Percentiles rank a stretch among this genome's conserved stretches.
Evolutionary conservation across 2,329 filamentous ascomycete species (phyloP).

Genomic region (Camillea tinctor): DNA sequence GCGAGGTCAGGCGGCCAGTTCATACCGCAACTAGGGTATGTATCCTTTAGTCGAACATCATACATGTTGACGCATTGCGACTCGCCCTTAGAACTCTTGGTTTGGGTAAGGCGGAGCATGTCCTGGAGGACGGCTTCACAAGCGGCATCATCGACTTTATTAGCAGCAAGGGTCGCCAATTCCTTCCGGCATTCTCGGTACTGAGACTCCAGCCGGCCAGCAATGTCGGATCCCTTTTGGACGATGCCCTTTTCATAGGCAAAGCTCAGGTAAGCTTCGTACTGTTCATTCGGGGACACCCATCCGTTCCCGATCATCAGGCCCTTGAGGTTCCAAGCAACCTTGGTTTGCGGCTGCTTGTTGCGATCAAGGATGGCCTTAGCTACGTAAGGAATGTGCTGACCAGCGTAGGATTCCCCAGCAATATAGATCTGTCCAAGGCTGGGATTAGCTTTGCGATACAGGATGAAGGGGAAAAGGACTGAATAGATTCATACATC

Average conservation of each 20-base stretch:
- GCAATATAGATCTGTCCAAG: slow-evolving; percentile 90
- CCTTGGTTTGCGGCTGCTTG: slow-evolving; percentile 50
- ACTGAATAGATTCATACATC: slow-evolving; percentile 64
- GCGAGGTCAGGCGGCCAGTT: slow-evolving; percentile 92
- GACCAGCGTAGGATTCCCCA: slow-evolving; percentile 94
- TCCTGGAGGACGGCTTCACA: slow-evolving; percentile 78
- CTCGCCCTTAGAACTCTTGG: slow-evolving; percentile 47
- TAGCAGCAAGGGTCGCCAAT: slow-evolving; percentile 48
- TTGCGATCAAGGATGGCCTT: slow-evolving; percentile 87
- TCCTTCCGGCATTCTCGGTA: slow-evolving; percentile 68
- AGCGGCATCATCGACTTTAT: slow-evolving; percentile 63
- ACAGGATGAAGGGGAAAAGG: background rate
- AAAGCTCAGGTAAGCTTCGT: slow-evolving; percentile 80
- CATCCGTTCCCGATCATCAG: slow-evolving; percentile 96
- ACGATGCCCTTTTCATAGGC: slow-evolving; percentile 76
- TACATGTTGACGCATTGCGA: slow-evolving; percentile 90
- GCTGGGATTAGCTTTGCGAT: slow-evolving; percentile 4
- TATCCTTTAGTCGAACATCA: slow-evolving; percentile 82
- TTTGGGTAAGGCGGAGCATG: slow-evolving; percentile 66
- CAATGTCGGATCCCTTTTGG: slow-evolving; percentile 61
- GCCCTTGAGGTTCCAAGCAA: slow-evolving; percentile 76
- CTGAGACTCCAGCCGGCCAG: slow-evolving; percentile 65
- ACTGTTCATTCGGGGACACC: slow-evolving; percentile 90
- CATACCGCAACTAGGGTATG: slow-evolving; percentile 86
- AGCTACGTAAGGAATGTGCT: slow-evolving; percentile 97